Conservation (phyloP, 2,329 filamentous ascomycete genomes). For the Arthrobotrys conoides region DNA sequence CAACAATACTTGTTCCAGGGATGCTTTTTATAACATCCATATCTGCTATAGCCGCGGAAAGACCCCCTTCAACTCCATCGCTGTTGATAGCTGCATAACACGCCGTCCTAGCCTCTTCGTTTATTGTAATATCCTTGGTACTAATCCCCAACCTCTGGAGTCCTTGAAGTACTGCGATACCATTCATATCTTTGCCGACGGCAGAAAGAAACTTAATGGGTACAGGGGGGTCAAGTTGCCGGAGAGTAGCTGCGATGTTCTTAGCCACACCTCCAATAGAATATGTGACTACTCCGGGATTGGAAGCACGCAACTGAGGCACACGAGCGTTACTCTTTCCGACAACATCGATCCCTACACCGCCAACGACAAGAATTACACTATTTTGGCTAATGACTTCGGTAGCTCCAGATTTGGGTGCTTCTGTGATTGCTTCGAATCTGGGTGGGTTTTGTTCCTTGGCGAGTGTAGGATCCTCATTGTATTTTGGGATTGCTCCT, state of each 20-base stretch:
- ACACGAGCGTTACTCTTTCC: background rate
- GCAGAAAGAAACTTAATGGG: conserved; percentile 37
- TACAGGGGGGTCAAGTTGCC: conserved; percentile 4
- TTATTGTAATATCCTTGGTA: conserved; percentile 19
- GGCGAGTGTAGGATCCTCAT: no score
- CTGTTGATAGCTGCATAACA: conserved; percentile 42
- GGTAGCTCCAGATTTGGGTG: background rate
- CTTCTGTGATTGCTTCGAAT: no score
- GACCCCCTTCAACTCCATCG: conserved; percentile 1
- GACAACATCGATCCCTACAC: conserved; percentile 48
- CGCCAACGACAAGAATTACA: conserved; percentile 43
- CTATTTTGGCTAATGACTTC: background rate
- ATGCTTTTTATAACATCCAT: conserved; percentile 33
- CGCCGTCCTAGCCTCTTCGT: conserved; percentile 7
- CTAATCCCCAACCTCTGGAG: conserved; percentile 16
- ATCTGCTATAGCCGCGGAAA: conserved; percentile 31
- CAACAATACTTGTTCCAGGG: background rate
- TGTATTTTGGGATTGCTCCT: no score
- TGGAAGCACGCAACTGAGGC: background rate
- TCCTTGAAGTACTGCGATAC: conserved; percentile 27
- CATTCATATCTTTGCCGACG: conserved; percentile 35
- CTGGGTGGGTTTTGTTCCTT: no score
- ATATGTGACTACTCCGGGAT: conserved; percentile 22
- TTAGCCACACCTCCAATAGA: conserved; percentile 46
- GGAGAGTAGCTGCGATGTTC: conserved; percentile 51